Conservation (phyloP, 495 filamentous ascomycete genomes). For the Penicillium bialowiezense region DNA sequence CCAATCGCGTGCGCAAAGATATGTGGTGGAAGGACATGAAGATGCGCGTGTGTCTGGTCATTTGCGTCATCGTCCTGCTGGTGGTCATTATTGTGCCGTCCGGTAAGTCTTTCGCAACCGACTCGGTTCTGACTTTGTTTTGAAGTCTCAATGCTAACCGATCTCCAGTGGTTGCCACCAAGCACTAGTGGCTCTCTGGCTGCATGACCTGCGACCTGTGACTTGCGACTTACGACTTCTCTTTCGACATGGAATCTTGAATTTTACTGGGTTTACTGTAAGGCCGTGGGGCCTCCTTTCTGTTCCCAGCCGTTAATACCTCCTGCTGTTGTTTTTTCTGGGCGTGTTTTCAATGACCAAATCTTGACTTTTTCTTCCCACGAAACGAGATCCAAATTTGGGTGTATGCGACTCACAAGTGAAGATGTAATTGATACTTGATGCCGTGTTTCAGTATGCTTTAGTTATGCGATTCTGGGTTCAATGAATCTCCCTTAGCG, state of each 20-base stretch:
- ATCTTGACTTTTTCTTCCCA: constrained; percentile 31
- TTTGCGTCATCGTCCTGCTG: constrained; percentile 82
- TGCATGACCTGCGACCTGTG: too few species aligned
- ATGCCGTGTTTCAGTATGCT: constrained; percentile 39
- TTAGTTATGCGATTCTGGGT: constrained; percentile 14
- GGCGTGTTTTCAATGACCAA: constrained; percentile 45
- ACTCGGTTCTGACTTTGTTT: background rate
- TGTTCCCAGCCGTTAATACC: constrained; percentile 46
- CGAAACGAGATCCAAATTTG: constrained; percentile 26
- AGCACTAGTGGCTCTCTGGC: constrained; percentile 30
- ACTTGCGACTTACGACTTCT: constrained; percentile 28
- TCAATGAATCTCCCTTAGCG: constrained; percentile 11
- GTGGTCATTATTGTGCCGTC: constrained; percentile 85
- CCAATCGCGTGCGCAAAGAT: constrained; percentile 91
- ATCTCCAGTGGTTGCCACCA: constrained; percentile 29
- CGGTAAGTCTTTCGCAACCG: constrained; percentile 54
- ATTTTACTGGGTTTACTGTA: constrained; percentile 29
- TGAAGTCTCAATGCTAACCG: constrained; percentile 15
- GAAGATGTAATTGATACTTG: constrained; percentile 51
- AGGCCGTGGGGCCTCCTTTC: constrained; percentile 30
- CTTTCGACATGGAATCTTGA: constrained; percentile 30
- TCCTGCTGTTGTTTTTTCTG: constrained; percentile 37
- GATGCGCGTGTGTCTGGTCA: constrained; percentile 94
- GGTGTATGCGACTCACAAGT: constrained; percentile 29
- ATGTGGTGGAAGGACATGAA: constrained; percentile 99